Conservation (phyloP, 2,329 filamentous ascomycete genomes). For the Arthrobotrys conoides region DNA sequence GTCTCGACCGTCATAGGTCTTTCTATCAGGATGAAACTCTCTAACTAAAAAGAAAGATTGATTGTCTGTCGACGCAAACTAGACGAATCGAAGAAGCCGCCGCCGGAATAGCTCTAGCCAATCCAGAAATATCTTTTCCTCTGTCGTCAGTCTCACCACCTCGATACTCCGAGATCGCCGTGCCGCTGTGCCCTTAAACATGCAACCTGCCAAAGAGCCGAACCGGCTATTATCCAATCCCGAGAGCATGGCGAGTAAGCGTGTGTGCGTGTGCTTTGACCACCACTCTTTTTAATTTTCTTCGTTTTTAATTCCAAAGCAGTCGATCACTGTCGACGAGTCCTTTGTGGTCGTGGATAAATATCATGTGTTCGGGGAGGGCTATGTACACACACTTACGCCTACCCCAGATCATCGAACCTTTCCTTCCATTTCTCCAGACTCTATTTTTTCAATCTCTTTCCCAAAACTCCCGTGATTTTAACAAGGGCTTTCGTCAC, state of each 20-base stretch:
- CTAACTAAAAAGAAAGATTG: constrained; percentile 15
- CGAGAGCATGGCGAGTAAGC: constrained; percentile 36
- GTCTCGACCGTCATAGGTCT: constrained; percentile 37
- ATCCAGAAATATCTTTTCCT: constrained; percentile 19
- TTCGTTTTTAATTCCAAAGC: constrained; percentile 10
- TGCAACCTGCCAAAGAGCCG: constrained; percentile 59
- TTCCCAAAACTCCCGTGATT: constrained; percentile 17
- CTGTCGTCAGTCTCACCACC: constrained; percentile 46
- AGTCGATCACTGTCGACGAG: constrained; percentile 7
- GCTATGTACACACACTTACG: neutral
- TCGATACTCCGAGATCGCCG: constrained; percentile 57
- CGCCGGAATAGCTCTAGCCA: constrained; percentile 44
- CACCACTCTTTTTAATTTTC: constrained; percentile 39
- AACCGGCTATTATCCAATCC: constrained; percentile 60
- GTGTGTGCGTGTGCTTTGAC: constrained; percentile 59
- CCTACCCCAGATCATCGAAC: constrained; percentile 32
- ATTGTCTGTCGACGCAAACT: constrained; percentile 28
- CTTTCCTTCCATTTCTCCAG: constrained; percentile 25
- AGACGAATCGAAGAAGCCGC: constrained; percentile 17
- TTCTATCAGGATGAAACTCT: constrained; percentile 52
- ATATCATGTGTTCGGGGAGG: constrained; percentile 30
- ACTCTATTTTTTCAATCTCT: neutral
- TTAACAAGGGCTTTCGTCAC: constrained; percentile 13
- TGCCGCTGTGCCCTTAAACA: constrained; percentile 49
- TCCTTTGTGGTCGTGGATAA: constrained; percentile 44